phyloP scores from a whole-genome alignment of 305 asterid species.

The Nicotiana rustica region DNA sequence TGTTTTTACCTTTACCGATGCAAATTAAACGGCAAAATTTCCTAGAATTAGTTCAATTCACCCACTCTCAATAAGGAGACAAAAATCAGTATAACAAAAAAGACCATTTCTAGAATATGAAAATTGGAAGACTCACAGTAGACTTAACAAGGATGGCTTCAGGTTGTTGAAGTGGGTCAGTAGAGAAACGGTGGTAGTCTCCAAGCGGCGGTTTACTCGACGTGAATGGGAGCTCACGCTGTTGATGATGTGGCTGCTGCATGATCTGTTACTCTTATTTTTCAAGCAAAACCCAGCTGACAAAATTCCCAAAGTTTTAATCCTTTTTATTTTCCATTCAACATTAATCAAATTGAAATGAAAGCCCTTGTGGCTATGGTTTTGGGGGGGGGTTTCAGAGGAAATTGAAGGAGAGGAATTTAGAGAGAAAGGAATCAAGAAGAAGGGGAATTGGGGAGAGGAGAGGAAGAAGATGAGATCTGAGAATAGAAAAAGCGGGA shows the following conservation, averaged over 20 bases:
- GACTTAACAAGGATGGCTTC: constrained; percentile 70
- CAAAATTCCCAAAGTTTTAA: neutral
- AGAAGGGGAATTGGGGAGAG: neutral
- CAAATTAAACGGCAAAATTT: neutral
- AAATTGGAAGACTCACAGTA: constrained; percentile 59
- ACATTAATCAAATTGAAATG: constrained; percentile 11
- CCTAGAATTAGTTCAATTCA: constrained; percentile 4
- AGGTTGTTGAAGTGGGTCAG: constrained; percentile 56
- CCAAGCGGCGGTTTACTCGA: constrained; percentile 78
- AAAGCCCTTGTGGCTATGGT: neutral
- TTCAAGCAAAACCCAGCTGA: neutral
- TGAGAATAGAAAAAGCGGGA: constrained; percentile 49
- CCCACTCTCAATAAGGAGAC: neutral
- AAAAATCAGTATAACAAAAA: neutral
- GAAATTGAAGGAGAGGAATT: neutral
- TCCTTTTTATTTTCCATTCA: neutral
- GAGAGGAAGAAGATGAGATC: constrained; percentile 27
- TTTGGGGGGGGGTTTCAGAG: neutral
- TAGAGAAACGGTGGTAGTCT: constrained; percentile 76
- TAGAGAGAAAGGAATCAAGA: neutral
- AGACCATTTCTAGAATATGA: constrained; percentile 11
- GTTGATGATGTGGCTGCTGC: constrained; percentile 49
- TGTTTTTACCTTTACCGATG: neutral
- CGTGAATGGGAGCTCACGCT: constrained; percentile 67
- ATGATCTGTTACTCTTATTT: constrained; percentile 42